Base-by-base conservation (phyloP, 106 monocot species). In the Acorus calamus region DNA sequence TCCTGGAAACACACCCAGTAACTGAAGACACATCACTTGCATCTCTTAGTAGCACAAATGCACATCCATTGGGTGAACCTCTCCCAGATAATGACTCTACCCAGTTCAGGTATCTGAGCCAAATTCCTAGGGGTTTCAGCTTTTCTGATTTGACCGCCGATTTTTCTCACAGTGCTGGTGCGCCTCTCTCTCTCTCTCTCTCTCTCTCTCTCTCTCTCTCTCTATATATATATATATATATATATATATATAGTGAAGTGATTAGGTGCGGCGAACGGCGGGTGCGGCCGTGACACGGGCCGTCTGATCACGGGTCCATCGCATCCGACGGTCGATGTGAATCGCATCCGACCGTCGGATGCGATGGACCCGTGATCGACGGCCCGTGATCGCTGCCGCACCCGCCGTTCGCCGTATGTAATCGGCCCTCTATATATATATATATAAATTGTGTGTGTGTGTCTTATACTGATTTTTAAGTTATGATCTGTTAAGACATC, bases 121-220 rank as follows among this genome's bases (percentile, higher is more conserved):
- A 94, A 57, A 84, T 94, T 63, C 89, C 89, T 63, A 72, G 87
- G 53, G 86, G 76, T 79, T 89, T 89, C 69, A 90, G 89, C 48
- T 94, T 94, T 68, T 89, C 94, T 46, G 84, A 94, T 82, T 86
- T 94, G 66, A 74, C 94, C 12, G 87, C 79, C 68, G 84, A 87
- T 53, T 92, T 92, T 52, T 70, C 73, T 56, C 84, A 86, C 42
- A 81, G 89, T 69, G 67, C 79, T 65, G 92, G 92, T 92, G 3
- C 47, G 76, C 68, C 49, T 50, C 59, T 8, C 46, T 5, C 4
- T n/a, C 14, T n/a, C 5, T 54, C 42, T 7, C 3, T 10, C 9
- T 3, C 4, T 62, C 44, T n/a, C n/a, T n/a, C n/a, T n/a, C n/a
- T n/a, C n/a, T n/a, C n/a, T n/a, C n/a, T n/a, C n/a, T n/a, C n/a